Conservation (phyloP, 371 early-diverging fungal species). For the Mucor racemosus region DNA sequence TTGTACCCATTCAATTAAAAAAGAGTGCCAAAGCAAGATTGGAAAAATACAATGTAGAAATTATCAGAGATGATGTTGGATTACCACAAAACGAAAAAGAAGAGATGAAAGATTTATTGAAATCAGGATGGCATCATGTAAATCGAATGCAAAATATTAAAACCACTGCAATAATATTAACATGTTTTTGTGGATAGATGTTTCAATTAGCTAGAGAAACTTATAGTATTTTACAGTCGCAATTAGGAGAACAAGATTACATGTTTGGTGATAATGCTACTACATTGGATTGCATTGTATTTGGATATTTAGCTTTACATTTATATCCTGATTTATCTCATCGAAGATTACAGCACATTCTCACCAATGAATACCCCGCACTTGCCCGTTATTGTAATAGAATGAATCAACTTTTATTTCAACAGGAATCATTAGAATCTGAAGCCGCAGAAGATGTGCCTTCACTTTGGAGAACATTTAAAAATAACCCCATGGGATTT, state of each 20-base stretch:
- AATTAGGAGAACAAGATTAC: slow-evolving; percentile 64
- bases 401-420: slow-evolving; percentile 31
- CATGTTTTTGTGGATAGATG: slow-evolving; percentile 40
- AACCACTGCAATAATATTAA: not conserved
- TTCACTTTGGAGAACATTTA: slow-evolving; percentile 58
- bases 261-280: slow-evolving; percentile 71
- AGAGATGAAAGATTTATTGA: slow-evolving; percentile 53
- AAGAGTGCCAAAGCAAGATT: slow-evolving; percentile 60
- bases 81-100: slow-evolving; percentile 50
- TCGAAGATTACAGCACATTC: slow-evolving; percentile 61
- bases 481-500: slow-evolving; percentile 51
- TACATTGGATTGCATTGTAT: slow-evolving; percentile 70
- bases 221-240: slow-evolving; percentile 57
- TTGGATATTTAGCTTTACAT: slow-evolving; percentile 71
- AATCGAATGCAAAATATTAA: not conserved
- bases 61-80: slow-evolving; percentile 43
- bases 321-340: slow-evolving; percentile 69
- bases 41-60: slow-evolving; percentile 52
- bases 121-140: slow-evolving; percentile 55
- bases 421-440: slow-evolving; percentile 40
- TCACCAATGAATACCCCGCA: slow-evolving; percentile 61
- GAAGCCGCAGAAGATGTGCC: slow-evolving; percentile 51
- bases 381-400: slow-evolving; percentile 66
- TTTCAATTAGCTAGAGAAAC: slow-evolving; percentile 60
- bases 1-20: slow-evolving; percentile 65